Base-by-base conservation (phyloP, 2,329 filamentous ascomycete species). In the Camptophora hylomeconis region DNA sequence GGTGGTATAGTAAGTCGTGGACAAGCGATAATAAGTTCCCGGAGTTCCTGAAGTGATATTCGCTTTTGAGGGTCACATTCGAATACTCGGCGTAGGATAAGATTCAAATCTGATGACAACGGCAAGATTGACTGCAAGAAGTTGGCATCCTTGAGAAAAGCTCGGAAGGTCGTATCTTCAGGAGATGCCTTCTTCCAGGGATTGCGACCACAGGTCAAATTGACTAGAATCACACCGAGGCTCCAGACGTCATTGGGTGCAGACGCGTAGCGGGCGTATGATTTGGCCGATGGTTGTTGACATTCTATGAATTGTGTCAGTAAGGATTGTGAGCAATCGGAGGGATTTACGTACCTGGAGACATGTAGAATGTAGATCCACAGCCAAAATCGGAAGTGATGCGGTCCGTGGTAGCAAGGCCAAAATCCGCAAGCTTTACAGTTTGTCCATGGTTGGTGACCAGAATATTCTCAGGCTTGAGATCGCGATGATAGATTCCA, bases 281-380 rank as follows among this genome's bases (percentile, higher is more conserved):
- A 72, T 69, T 70, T 74, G 48, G 63, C 77, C 58, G 67, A 66
- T 33, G 76, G 69, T 46, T 83, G 81, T 56, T 94, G 74, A 53
- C 89, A 98, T 72, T 98, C 89, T 94, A 41, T 30, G 48, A 16
- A 28, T 31, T n/a, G n/a, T 37, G 31, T 48, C 40, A 52, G 45
- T 31, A 26, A 24, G 18, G 7, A 30, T 36, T 28, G 22, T 32
- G 24, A 33, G 28, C 30, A 34, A 32, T 30, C 28, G 31, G 21
- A 17, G 11, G 15, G 11, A 15, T 9, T 17, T 13, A 63, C 72
- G 56, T 79, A 94, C 87, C 87, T 72, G 89, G 89, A 51, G 84
- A 93, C 89, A 95, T 98, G 63, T 98, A 98, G 50, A 95, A 95
- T 9, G 87, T 95, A 17, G 89, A 95, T 40, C 89, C 89, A 54